Base-by-base conservation (phyloP, 2,329 filamentous ascomycete genomes). In the Diplodia sapinea region DNA sequence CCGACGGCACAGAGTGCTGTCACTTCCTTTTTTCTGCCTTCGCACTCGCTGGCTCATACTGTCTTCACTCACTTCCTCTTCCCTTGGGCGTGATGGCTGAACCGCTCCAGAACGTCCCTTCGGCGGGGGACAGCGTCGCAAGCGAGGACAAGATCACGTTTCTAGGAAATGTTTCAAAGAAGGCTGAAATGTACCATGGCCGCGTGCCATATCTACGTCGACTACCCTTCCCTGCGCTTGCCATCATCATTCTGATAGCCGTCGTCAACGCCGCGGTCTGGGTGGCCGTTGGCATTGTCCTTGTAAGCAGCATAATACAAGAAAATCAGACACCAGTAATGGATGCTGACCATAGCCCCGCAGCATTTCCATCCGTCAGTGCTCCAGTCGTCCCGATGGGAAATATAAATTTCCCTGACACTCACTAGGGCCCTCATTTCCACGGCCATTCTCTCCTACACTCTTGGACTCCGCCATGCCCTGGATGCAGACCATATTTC, bases 401-500 rank as follows among this genome's bases (percentile, higher is more conserved):
- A 17, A 20, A 26, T 9, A 4, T 11, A 17, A 36, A 17, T 23
- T 8, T 13, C 4, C 11, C 38, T 59, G 15, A 66, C 54, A 9
- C 49, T 55, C 15, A 73, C 75, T 68, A 86, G 84, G 0, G 81
- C 84, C 0, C 85, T 97, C 70, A 87, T 94, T 61, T 91, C 91
- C 1, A 90, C 93, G 2, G 92, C 93, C 1, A 88, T 94, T 1
- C 86, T 98, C 0, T 89, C 94, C 31, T 98, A 96, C 78, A 92
- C 92, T 0, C 86, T 98, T 12, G 94, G 94, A 2, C 86, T 98
- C 13, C 90, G 94, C 51, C 94, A 98, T 82, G 94, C 94, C n/a
- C 87, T 98, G 54, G 95, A 98, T 75, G 95, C 94, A n/a, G 94
- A 98, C 79, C 95, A 98, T 76, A 92, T 92, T 71, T 88, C 87